Percentiles rank a stretch among this genome's conserved stretches.
phyloP scores from a whole-genome alignment of 2,329 filamentous ascomycete genomes.

The Magnaporthiopsis incrustans region DNA sequence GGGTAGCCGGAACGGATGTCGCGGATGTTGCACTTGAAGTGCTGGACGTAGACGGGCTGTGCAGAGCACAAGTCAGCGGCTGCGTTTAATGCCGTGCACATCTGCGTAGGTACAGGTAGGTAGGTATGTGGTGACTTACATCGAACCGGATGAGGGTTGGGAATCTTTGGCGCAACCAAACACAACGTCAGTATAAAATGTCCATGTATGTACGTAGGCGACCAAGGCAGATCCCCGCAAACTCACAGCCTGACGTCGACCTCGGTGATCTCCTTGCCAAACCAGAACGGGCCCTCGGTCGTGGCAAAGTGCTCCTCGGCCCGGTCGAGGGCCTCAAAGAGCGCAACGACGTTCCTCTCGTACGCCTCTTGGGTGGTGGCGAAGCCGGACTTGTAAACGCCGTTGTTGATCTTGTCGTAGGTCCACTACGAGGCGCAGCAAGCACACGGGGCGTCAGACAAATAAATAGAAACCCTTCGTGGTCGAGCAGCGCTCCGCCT shows the following conservation, averaged over 20 bases:
- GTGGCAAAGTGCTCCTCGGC: conserved; percentile 60
- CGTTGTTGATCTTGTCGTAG: conserved; percentile 66
- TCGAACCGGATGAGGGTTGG: conserved; percentile 70
- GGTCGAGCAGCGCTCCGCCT: background rate
- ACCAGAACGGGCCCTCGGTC: conserved; percentile 57
- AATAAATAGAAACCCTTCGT: no score
- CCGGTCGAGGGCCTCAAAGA: conserved; percentile 72
- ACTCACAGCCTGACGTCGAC: conserved; percentile 65
- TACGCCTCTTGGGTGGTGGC: conserved; percentile 79
- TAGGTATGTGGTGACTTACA: conserved; percentile 19
- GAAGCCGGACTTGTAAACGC: conserved; percentile 72
- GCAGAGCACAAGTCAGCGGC: background rate
- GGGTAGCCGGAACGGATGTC: conserved; percentile 84
- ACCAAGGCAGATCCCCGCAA: background rate
- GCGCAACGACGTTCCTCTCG: conserved; percentile 57
- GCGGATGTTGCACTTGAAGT: conserved; percentile 80
- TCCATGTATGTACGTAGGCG: no score
- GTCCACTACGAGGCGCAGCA: conserved; percentile 46
- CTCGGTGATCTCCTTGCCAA: conserved; percentile 70
- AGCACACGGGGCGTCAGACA: background rate
- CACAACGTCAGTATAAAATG: conserved; percentile 3
- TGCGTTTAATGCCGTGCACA: background rate
- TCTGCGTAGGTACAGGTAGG: no score
- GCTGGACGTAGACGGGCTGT: conserved; percentile 69
- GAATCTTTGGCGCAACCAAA: conserved; percentile 29